These are phyloP conservation scores for Akanthomyces lecanii DNA, from an alignment of 2,329 filamentous ascomycete genomes.

Conservation along the genomic window DNA sequence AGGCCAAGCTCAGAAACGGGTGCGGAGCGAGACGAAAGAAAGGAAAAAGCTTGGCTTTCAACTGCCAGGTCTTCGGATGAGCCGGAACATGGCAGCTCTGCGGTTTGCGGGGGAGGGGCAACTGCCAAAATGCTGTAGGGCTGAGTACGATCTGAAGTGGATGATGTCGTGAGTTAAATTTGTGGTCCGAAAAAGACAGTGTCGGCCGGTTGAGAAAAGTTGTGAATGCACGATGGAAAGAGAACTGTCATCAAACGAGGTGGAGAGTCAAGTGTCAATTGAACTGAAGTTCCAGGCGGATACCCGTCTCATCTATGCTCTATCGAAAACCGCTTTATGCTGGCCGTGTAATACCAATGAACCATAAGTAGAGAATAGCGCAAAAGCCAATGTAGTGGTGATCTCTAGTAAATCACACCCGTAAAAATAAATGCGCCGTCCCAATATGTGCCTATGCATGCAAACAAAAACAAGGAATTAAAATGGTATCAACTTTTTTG, in stretches of 20 bases:
- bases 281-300: background rate
- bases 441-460: background rate
- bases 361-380: background rate
- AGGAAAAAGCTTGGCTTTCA: background rate
- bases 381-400: background rate
- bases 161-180: background rate
- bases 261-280: background rate
- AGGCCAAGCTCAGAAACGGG: background rate
- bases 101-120: slow-evolving; percentile 3
- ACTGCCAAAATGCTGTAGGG: background rate
- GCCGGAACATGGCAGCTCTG: background rate
- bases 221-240: too few relatives aligned
- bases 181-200: background rate
- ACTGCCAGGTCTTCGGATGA: slow-evolving; percentile 3
- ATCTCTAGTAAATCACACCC: background rate
- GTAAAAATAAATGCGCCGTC: slow-evolving; percentile 5
- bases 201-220: too few relatives aligned
- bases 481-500: slow-evolving; percentile 9
- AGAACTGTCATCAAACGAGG: background rate
- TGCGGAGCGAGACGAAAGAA: background rate
- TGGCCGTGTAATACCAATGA: background rate
- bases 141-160: background rate
- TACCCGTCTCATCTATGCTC: background rate
- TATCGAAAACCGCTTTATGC: background rate
- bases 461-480: slow-evolving; percentile 1